Conservation (phyloP, 2,329 filamentous ascomycete genomes). For the Pseudogymnoascus sp. region DNA sequence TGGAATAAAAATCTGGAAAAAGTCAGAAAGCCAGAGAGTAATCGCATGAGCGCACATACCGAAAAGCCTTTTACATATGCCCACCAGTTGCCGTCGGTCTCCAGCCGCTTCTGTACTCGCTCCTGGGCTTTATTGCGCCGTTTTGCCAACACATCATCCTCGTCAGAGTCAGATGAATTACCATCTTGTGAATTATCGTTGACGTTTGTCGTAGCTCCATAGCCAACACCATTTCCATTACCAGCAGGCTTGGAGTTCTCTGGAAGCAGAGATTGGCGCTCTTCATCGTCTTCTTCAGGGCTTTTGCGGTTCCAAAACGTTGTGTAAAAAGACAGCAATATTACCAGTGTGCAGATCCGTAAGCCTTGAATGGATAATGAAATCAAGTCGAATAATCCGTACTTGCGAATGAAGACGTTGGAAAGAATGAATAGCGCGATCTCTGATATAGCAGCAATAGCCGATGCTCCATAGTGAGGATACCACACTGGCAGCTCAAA, state of each 20-base stretch:
- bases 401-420: slow-evolving; percentile 19
- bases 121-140: slow-evolving; percentile 47
- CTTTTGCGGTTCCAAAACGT: slow-evolving; percentile 21
- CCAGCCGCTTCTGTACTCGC: slow-evolving; percentile 60
- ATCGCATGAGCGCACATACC: slow-evolving; percentile 27
- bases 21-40: slow-evolving; percentile 8
- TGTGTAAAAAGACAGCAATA: slow-evolving; percentile 31
- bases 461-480: slow-evolving; percentile 56
- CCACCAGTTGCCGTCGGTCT: slow-evolving; percentile 69
- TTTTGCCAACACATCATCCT: slow-evolving; percentile 37
- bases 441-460: slow-evolving; percentile 52
- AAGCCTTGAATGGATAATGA: slow-evolving; percentile 22
- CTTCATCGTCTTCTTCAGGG: slow-evolving; percentile 42
- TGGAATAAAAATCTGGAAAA: slow-evolving; percentile 59
- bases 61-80: slow-evolving; percentile 68
- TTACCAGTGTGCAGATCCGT: slow-evolving; percentile 27
- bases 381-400: slow-evolving; percentile 20
- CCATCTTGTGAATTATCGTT: slow-evolving; percentile 13
- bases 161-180: slow-evolving; percentile 15
- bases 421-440: slow-evolving; percentile 37
- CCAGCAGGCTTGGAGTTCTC: slow-evolving; percentile 30
- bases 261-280: slow-evolving; percentile 51
- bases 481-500: slow-evolving; percentile 49
- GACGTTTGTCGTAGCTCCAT: slow-evolving; percentile 10
- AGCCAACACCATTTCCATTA: slow-evolving; percentile 19